Evolutionary conservation across 169 alveolate genomes (phyloP), one percentile per base, ranked within the genome.

Genomic region (Cryptosporidium muris): DNA sequence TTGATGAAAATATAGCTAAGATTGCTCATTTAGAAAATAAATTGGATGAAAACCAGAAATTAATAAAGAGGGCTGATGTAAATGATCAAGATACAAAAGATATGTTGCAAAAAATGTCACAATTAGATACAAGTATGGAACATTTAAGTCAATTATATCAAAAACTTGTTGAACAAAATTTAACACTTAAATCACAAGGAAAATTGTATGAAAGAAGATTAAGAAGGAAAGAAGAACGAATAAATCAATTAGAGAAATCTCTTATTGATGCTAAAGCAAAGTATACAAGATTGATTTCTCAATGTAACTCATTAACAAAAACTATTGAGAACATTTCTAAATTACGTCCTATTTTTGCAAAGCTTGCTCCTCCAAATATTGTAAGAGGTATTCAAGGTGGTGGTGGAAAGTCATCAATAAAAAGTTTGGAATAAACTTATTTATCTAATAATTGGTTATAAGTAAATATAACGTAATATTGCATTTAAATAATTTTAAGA

Each of bases 171-270:
- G 80, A 64, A 12, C 92, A 89, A 42, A 89, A 89, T 85, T 62
- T 88, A 9, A 85, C 82, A 11, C 81, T 89, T 51, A 89, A 89
- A 80, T 82, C 81, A 36, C 66, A 58, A 66, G 37, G 68, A 42
- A 63, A 60, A 45, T 67, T 81, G 34, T 81, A 80, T 49, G 92
- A 82, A 64, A 89, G 89, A 63, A 89, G 89, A 51, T 62, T 89
- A 14, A 51, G 51, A 56, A 82, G 92, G 25, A 89, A 89, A 49
- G 92, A 89, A 37, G 89, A 80, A 81, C 82, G 92, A 67, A 89
- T 89, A 62, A 88, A 81, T 45, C 90, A 89, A 60, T 60, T 89
- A 63, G 92, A 89, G 40, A 89, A 56, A 43, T 80, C 82, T 16
- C 60, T 89, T 54, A 80, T 82, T 36, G 81, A 81, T 58, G 90